These are phyloP conservation scores for Gentiana dahurica DNA, from an alignment of 257 asterid species.

Conservation along the genomic window DNA sequence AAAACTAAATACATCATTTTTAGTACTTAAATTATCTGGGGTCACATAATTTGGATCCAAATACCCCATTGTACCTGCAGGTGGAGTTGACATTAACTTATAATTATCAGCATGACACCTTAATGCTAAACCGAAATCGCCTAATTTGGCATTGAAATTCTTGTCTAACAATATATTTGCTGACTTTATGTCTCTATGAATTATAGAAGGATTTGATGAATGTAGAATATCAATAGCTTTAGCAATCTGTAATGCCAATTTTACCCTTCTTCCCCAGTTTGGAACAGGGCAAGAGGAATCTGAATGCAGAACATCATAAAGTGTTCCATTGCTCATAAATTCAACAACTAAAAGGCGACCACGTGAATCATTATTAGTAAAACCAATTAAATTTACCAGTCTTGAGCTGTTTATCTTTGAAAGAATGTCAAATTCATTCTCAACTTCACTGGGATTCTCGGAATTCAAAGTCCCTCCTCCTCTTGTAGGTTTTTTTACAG, in stretches of 20 bases:
- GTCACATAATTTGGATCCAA: conserved; percentile 77
- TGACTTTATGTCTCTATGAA: conserved; percentile 77
- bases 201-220: conserved; percentile 51
- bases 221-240: conserved; percentile 60
- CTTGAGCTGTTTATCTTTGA: conserved; percentile 58
- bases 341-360: conserved; percentile 72
- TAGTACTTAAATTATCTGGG: conserved; percentile 67
- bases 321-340: conserved; percentile 81
- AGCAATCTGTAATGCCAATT: conserved; percentile 62
- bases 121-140: conserved; percentile 80
- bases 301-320: conserved; percentile 60
- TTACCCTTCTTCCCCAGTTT: conserved; percentile 68
- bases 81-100: conserved; percentile 70
- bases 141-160: conserved; percentile 60
- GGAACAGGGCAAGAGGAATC: conserved; percentile 39
- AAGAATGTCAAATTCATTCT: conserved; percentile 63
- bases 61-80: conserved; percentile 95
- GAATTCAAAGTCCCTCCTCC: conserved; percentile 19
- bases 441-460: conserved; percentile 50
- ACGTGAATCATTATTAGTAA: conserved; percentile 25
- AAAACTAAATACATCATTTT: conserved; percentile 74
- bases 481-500: conserved; percentile 64
- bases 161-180: conserved; percentile 71
- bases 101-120: conserved; percentile 52
- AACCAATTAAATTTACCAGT: conserved; percentile 72